phyloP scores from a whole-genome alignment of 2,329 filamentous ascomycete genomes.

The Cordyceps farinosa region DNA sequence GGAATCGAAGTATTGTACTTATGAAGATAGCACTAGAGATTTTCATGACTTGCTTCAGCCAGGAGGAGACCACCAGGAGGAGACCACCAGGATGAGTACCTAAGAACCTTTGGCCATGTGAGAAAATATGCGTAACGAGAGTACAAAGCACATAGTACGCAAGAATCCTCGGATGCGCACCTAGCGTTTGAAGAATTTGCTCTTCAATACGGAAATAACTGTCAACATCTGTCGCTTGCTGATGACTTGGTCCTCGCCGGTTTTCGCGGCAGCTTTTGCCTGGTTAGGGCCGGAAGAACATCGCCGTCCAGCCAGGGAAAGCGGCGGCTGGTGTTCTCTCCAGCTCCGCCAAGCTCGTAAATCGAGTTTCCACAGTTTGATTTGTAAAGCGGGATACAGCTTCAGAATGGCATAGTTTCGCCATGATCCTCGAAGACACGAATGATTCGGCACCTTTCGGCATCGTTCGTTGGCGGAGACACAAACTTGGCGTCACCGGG shows the following conservation, averaged over 20 bases:
- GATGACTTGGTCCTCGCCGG: slow-evolving; percentile 13
- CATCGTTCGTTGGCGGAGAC: not conserved
- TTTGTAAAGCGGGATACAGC: not conserved
- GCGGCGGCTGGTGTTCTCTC: slow-evolving; percentile 12
- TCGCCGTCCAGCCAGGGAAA: slow-evolving; percentile 20
- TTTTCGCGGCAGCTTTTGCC: slow-evolving; percentile 17
- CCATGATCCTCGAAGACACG: not conserved
- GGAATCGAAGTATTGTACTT: slow-evolving; percentile 7
- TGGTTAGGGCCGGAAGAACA: slow-evolving; percentile 19
- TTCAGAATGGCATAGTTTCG: not conserved
- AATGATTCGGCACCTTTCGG: not conserved
- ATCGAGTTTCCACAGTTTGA: not conserved
- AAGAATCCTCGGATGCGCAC: slow-evolving; percentile 18
- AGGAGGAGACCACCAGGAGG: slow-evolving; percentile 19
- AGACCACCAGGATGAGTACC: slow-evolving; percentile 16
- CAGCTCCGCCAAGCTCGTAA: slow-evolving; percentile 4
- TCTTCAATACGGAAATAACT: slow-evolving; percentile 17
- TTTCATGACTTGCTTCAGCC: slow-evolving; percentile 22
- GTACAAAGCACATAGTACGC: not conserved
- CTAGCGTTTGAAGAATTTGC: slow-evolving; percentile 18
- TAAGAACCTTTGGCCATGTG: not conserved
- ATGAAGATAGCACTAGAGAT: slow-evolving; percentile 21
- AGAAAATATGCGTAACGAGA: not conserved
- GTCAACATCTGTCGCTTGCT: slow-evolving; percentile 12
- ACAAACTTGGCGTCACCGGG: not conserved